Base-by-base conservation (phyloP, 371 early-diverging fungal species). In the Circinella umbellata region DNA sequence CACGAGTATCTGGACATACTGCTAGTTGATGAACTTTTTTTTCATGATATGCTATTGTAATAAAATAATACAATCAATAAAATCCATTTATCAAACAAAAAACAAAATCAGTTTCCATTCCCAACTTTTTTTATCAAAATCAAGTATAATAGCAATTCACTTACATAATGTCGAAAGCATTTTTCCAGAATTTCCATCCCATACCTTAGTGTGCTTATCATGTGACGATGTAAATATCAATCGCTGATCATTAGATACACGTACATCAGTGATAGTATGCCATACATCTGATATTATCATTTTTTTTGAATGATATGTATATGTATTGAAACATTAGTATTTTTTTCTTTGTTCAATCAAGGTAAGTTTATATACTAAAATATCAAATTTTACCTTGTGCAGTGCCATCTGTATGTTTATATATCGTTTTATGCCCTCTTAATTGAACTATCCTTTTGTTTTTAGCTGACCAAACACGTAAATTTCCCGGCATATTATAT, bases 401-500 rank as follows among this genome's bases (percentile, higher is more conserved):
- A 6, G 60, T 27, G 51, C 67, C 73, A n/a, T 67, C 63, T 3
- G 42, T 8, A 10, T 54, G 36, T 3, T 34, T 13, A 8, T 20
- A 4, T 15, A 27, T 10, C 4, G 73, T 72, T 36, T 69, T 65
- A 64, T 83, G 83, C 1, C 76, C 79, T 35, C 51, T 62, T 13
- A 83, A 37, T 17, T 67, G 62, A 18, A 39, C 39, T 0, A 70
- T 53, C 0, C 47, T 39, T 3, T 75, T 65, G 42, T 63, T 69
- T 0, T 71, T 53, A 0, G 71, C 69, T 34, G 68, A 61, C 80
- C 80, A 83, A 55, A 79, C 15, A 27, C 83, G 62, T 18, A 83
- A 54, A 55, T 83, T 83, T 0, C 83, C 83, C 48, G 79, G 79
- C 62, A 77, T 63, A 54, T 83, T 83, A 47, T 80, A 83, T 35